Base-by-base conservation (phyloP, 306 rosid species). In the Acacia melanoxylon region DNA sequence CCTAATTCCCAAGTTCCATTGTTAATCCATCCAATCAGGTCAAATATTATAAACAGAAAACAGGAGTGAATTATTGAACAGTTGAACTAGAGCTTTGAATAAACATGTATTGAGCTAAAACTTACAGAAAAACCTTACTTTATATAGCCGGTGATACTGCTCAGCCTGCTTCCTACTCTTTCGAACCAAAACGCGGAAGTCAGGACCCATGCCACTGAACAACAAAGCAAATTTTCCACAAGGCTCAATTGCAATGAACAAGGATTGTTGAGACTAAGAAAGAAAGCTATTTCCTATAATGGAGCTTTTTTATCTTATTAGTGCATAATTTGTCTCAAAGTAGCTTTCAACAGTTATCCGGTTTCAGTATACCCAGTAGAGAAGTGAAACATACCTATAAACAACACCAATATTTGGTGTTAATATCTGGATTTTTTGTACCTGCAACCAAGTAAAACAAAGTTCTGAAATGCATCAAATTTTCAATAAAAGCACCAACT, bases 141-240 rank as follows among this genome's bases (percentile, higher is more conserved):
- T 93, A 83, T 94, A 94, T 71, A 94, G 80, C 22, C 92, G 88
- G 62, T 94, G 98, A 87, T 94, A 94, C 79, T 94, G 98, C 80
- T 88, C 97, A 42, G 98, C 97, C 69, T 94, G 97, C 86, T 94
- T 94, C 91, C 98, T 90, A 91, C 98, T 94, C 84, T 94, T 94
- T 70, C 97, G 90, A 42, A 94, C 98, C 87, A 94, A 82, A 66
- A 94, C 98, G 80, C 98, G 93, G 75, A 94, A 94, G 84, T 94
- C 98, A 74, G 97, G 98, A 84, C 98, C 98, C 98, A 94, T 94
- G 56, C 97, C 98, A 75, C 98, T 94, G 89, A 61, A 80, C 22
- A 68, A 69, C 61, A 81, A 78, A 74, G 45, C 68, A 88, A 68
- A 76, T 73, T 73, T 59, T 59, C 35, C 49, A n/a, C 41, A 72